phyloP scores from a whole-genome alignment of 2,329 filamentous ascomycete genomes.

The Endothia cerciana region DNA sequence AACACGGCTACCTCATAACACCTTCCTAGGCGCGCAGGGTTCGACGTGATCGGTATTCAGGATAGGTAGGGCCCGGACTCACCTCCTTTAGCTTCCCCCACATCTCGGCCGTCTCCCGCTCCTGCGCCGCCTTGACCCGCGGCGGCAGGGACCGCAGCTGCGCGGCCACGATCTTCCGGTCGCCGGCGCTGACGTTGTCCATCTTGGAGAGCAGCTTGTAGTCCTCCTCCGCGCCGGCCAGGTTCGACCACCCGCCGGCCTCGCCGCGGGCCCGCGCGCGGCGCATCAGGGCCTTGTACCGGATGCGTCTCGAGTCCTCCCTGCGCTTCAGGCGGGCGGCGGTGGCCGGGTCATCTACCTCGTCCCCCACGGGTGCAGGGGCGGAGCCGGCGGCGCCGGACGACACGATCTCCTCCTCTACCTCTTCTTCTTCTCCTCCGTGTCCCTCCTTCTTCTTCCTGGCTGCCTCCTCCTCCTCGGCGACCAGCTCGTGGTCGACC shows the following conservation, averaged over 20 bases:
- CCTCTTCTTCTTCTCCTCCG: constrained; percentile 49
- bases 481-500: constrained; percentile 46
- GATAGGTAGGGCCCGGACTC: constrained; percentile 39
- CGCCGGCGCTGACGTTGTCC: constrained; percentile 64
- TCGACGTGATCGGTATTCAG: too few species aligned
- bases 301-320: constrained; percentile 74
- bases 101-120: constrained; percentile 92
- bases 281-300: constrained; percentile 80
- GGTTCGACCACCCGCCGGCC: constrained; percentile 75
- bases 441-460: constrained; percentile 45
- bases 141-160: constrained; percentile 70
- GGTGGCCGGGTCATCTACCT: constrained; percentile 37
- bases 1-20: background rate
- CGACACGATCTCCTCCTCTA: constrained; percentile 64
- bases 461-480: constrained; percentile 41
- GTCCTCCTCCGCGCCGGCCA: constrained; percentile 79
- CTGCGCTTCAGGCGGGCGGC: constrained; percentile 42
- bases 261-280: constrained; percentile 74
- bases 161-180: constrained; percentile 68
- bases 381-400: constrained; percentile 58
- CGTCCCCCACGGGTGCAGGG: constrained; percentile 36
- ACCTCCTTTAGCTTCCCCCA: constrained; percentile 92
- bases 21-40: too few species aligned
- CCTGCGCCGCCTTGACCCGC: constrained; percentile 75
- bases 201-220: constrained; percentile 70